phyloP scores from a whole-genome alignment of 2,329 filamentous ascomycete species.

The Coniella vitis region DNA sequence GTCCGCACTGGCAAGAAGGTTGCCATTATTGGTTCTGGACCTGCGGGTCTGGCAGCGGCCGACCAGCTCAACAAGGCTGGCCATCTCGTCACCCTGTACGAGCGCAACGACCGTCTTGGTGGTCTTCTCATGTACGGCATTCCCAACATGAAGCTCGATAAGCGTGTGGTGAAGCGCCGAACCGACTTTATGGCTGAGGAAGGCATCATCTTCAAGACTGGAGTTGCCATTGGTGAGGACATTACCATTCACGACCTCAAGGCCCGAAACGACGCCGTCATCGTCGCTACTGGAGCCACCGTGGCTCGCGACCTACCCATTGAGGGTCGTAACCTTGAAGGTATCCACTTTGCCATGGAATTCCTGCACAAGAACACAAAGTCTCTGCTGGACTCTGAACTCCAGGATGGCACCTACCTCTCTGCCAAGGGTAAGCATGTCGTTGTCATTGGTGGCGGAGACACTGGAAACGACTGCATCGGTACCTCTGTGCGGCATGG shows the following conservation, averaged over 20 bases:
- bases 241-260: conserved; percentile 67
- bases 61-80: conserved; percentile 94
- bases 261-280: conserved; percentile 69
- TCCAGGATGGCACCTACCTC: conserved; percentile 79
- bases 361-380: conserved; percentile 98
- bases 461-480: conserved; percentile 97
- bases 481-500: conserved; percentile 93
- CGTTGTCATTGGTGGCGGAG: conserved; percentile 93
- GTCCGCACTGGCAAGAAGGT: conserved; percentile 81
- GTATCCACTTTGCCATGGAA: conserved; percentile 95
- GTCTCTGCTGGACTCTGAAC: conserved; percentile 86
- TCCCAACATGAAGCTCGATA: conserved; percentile 99
- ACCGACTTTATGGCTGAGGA: conserved; percentile 92
- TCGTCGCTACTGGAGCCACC: conserved; percentile 88
- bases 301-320: conserved; percentile 90
- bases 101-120: conserved; percentile 84
- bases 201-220: conserved; percentile 75
- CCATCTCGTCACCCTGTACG: conserved; percentile 82
- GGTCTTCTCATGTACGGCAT: conserved; percentile 98
- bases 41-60: conserved; percentile 80
- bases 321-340: conserved; percentile 77
- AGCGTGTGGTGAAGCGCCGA: conserved; percentile 90
- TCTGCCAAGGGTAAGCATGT: conserved; percentile 94
- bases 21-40: conserved; percentile 86
- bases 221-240: conserved; percentile 70